Base-by-base conservation (phyloP, 805 yeast species). In the Metschnikowia noctiluminum region DNA sequence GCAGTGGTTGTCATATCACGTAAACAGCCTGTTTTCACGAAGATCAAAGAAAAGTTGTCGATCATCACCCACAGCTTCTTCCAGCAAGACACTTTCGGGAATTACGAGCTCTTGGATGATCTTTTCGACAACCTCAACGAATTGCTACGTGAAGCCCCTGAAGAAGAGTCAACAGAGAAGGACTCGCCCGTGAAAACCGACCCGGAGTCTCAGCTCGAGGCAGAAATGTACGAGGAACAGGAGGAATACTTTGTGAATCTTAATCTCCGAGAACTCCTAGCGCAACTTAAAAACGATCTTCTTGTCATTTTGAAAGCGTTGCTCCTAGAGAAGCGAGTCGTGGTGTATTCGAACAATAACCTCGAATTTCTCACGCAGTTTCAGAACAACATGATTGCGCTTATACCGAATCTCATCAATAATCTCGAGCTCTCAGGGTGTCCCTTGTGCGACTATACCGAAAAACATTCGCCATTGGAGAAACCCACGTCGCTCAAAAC, bases 61-160 rank as follows among this genome's bases (percentile, higher is more conserved):
- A 89, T 94, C 27, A 88, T 92, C 30, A 91, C 98, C 0, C 81
- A 84, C 51, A 86, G 90, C 1, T 92, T 84, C 65, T 94, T 94
- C 62, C 74, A 81, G 43, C 99, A 94, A 62, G 80, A 78, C 41
- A 82, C 87, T 62, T 88, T 94, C 57, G 73, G 75, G 28, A 95
- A 94, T 65, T 78, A 78, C 51, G 72, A 76, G 4, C 77, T 92
- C 27, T 76, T 92, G 35, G 82, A 81, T 43, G 78, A 84, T 15
- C 71, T 92, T 35, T 89, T 81, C 62, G 87, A 82, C 13, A 89
- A 85, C 63, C 65, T 87, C 45, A 73, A 79, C 46, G 58, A 60
- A 34, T 62, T 63, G 34, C 58, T 55, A 21, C 21, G 21, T 4
- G 21, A 21, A 4, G 4, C 21, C 4, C 21, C 4, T 2, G 21